phyloP scores from a whole-genome alignment of 495 filamentous ascomycete genomes.

The Hamigera avellanea region DNA sequence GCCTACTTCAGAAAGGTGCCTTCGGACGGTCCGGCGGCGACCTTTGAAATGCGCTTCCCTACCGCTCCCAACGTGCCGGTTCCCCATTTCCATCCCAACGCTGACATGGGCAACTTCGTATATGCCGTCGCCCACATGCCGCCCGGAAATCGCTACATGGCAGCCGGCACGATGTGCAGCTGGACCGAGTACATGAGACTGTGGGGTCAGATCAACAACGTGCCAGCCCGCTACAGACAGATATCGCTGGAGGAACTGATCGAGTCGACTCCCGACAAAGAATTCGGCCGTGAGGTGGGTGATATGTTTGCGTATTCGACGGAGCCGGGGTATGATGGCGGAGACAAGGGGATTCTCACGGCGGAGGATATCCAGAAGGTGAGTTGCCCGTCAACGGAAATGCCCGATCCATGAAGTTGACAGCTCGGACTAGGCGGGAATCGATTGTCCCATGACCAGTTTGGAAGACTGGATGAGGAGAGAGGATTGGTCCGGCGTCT shows the following conservation, averaged over 20 bases:
- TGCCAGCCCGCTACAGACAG: conserved; percentile 17
- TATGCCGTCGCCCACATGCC: conserved; percentile 32
- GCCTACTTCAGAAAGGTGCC: conserved; percentile 23
- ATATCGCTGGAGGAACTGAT: conserved; percentile 24
- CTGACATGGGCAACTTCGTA: conserved; percentile 28
- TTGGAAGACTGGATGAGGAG: conserved; percentile 9
- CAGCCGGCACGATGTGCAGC: conserved; percentile 19
- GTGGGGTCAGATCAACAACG: conserved; percentile 18
- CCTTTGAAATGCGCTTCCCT: conserved; percentile 27
- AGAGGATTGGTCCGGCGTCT: conserved; percentile 11
- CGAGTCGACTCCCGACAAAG: conserved; percentile 12
- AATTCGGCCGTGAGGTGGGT: conserved; percentile 22
- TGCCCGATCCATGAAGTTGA: neutral
- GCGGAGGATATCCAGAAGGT: conserved; percentile 30
- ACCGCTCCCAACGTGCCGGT: conserved; percentile 12
- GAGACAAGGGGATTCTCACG: conserved; percentile 21
- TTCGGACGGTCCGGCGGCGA: conserved; percentile 15
- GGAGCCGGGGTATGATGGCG: conserved; percentile 29
- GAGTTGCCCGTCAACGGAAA: neutral
- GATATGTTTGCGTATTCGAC: conserved; percentile 26
- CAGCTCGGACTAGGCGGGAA: conserved; percentile 3
- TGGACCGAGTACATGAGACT: conserved; percentile 20
- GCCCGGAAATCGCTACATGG: conserved; percentile 30
- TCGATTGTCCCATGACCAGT: conserved; percentile 12
- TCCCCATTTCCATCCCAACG: conserved; percentile 27